Conservation (phyloP, 352 stramenopile species). For the Phytophthora macrochlamydospora region DNA sequence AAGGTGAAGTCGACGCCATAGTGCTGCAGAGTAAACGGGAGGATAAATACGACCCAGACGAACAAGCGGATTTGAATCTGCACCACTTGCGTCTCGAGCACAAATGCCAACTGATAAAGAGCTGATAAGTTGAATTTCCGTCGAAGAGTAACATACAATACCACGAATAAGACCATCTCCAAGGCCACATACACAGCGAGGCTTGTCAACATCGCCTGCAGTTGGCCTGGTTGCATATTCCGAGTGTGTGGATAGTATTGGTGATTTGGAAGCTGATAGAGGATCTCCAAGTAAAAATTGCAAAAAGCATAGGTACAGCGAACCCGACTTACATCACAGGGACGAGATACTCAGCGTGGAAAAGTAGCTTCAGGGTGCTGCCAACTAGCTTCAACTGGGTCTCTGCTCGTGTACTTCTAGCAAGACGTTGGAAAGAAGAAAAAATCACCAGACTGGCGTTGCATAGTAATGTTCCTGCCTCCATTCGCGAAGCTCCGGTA, state of each 20-base stretch:
- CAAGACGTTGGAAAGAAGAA: no score
- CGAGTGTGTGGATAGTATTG: neutral
- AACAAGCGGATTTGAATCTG: slow-evolving; percentile 3
- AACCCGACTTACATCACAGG: slow-evolving; percentile 34
- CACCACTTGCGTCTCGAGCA: slow-evolving; percentile 36
- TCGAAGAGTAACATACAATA: slow-evolving; percentile 3
- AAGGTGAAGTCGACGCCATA: slow-evolving; percentile 21
- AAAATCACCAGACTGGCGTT: no score
- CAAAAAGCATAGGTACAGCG: slow-evolving; percentile 27
- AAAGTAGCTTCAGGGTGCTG: slow-evolving; percentile 26
- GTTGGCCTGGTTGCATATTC: neutral
- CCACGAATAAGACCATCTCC: neutral
- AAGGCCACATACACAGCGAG: neutral
- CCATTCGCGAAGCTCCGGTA: no score
- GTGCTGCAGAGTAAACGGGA: slow-evolving; percentile 5
- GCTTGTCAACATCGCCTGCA: neutral
- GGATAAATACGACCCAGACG: slow-evolving; percentile 8
- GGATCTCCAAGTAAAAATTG: slow-evolving; percentile 15
- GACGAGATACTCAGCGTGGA: slow-evolving; percentile 31
- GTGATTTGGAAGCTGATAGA: neutral
- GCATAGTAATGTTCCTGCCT: no score
- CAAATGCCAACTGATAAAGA: slow-evolving; percentile 24
- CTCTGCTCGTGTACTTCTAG: neutral
- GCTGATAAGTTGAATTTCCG: slow-evolving; percentile 14
- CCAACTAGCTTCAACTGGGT: slow-evolving; percentile 4